Percentiles rank a stretch among this genome's conserved stretches.
Evolutionary conservation across 179 eudicot species (phyloP).

Genomic region (Dionaea muscipula): DNA sequence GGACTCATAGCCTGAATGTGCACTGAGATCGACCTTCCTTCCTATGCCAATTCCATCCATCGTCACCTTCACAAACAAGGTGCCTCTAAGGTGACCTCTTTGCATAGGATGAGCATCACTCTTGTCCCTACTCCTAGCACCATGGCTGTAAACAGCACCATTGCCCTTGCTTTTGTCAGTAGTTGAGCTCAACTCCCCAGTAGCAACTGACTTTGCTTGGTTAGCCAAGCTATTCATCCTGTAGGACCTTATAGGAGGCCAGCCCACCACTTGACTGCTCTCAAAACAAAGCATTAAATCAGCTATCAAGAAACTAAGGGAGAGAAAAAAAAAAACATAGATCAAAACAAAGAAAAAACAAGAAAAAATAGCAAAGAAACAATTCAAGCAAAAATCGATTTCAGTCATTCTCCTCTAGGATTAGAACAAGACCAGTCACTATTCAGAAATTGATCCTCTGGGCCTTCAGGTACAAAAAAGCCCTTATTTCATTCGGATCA

Average conservation of each 20-base stretch:
- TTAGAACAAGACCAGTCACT: too few relatives aligned
- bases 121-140: slow-evolving; percentile 19
- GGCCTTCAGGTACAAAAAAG: too few relatives aligned
- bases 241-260: slow-evolving; percentile 88
- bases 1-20: slow-evolving; percentile 58
- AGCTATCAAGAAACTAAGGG: slow-evolving; percentile 1
- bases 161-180: slow-evolving; percentile 31
- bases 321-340: neutral
- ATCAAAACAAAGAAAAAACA: neutral
- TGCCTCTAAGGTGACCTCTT: slow-evolving; percentile 26
- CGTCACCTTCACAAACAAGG: slow-evolving; percentile 78
- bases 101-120: slow-evolving; percentile 22
- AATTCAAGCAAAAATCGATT: too few relatives aligned
- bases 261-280: slow-evolving; percentile 90
- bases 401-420: too few relatives aligned
- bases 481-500: too few relatives aligned
- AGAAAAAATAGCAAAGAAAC: too few relatives aligned
- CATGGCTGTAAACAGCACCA: slow-evolving; percentile 22
- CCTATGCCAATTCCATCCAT: slow-evolving; percentile 85
- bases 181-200: slow-evolving; percentile 29
- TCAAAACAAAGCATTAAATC: slow-evolving; percentile 13
- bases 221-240: slow-evolving; percentile 67
- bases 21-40: slow-evolving; percentile 76
- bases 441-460: too few relatives aligned
- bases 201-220: slow-evolving; percentile 45